These are phyloP conservation scores for Prosopis cineraria DNA, from an alignment of 306 rosid species.

Conservation along the genomic window DNA sequence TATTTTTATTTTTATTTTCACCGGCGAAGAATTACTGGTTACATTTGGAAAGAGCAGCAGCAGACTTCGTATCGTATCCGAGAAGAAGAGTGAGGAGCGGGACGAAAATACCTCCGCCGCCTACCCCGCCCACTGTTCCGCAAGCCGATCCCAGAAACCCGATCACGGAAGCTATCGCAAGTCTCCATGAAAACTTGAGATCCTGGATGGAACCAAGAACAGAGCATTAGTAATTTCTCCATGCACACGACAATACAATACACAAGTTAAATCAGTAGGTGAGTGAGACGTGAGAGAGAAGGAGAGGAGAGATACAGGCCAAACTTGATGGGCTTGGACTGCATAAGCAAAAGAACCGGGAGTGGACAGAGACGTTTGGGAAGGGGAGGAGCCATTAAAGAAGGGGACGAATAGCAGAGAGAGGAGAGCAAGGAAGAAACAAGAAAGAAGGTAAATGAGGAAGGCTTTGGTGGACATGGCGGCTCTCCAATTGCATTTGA, in stretches of 20 bases:
- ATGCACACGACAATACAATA: neutral
- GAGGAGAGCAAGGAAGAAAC: constrained; percentile 59
- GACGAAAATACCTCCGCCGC: constrained; percentile 98
- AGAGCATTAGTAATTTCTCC: neutral
- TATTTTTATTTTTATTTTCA: too few relatives aligned
- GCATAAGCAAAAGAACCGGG: neutral
- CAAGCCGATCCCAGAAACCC: constrained; percentile 89
- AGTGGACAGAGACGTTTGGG: constrained; percentile 22
- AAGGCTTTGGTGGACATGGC: constrained; percentile 56
- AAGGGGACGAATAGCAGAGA: constrained; percentile 47
- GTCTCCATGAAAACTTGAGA: constrained; percentile 62
- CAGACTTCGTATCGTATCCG: constrained; percentile 88
- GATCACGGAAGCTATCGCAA: constrained; percentile 66
- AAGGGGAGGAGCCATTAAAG: neutral
- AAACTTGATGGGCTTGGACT: constrained; percentile 42
- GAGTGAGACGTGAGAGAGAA: too few relatives aligned
- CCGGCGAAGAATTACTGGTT: neutral
- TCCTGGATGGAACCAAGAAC: constrained; percentile 49
- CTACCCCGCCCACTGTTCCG: constrained; percentile 95
- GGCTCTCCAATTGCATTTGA: constrained; percentile 1
- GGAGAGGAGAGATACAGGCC: constrained; percentile 59
- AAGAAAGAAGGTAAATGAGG: constrained; percentile 57
- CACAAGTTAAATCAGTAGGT: neutral
- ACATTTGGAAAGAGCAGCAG: constrained; percentile 96
- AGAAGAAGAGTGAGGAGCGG: constrained; percentile 85